phyloP scores from a whole-genome alignment of 2,329 filamentous ascomycete genomes.

The Colletotrichum camelliae region DNA sequence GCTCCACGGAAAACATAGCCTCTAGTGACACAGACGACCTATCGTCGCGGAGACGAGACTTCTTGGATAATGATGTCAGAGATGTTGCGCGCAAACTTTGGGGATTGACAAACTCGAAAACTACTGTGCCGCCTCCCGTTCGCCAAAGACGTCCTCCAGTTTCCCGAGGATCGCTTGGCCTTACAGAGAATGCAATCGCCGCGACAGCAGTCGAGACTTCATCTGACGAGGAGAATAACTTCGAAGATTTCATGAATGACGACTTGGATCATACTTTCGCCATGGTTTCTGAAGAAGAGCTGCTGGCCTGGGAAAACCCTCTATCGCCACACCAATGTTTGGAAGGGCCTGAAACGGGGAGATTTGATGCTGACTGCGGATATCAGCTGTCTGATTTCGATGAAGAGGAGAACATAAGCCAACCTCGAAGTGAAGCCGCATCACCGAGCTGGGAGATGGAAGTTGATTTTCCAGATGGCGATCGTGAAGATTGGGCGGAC shows the following conservation, averaged over 20 bases:
- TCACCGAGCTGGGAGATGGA: background rate
- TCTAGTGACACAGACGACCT: background rate
- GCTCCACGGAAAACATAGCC: background rate
- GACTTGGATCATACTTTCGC: background rate
- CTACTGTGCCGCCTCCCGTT: background rate
- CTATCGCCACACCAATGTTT: background rate
- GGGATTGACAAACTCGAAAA: background rate
- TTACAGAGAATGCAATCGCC: background rate
- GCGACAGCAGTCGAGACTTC: background rate
- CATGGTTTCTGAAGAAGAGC: background rate
- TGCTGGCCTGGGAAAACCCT: background rate
- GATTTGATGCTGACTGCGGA: background rate
- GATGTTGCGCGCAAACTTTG: background rate
- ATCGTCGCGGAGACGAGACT: background rate
- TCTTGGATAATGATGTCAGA: background rate
- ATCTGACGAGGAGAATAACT: background rate
- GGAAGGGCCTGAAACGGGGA: background rate
- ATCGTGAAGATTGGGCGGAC: background rate
- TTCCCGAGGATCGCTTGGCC: background rate
- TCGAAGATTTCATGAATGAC: slow-evolving; percentile 17
- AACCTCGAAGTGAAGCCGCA: background rate
- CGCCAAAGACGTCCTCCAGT: background rate
- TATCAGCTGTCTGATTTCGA: background rate
- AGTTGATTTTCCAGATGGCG: background rate
- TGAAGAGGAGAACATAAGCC: background rate